Evolutionary conservation across 2,329 filamentous ascomycete species (phyloP).

Genomic region (Cladosporium cucumerinum): DNA sequence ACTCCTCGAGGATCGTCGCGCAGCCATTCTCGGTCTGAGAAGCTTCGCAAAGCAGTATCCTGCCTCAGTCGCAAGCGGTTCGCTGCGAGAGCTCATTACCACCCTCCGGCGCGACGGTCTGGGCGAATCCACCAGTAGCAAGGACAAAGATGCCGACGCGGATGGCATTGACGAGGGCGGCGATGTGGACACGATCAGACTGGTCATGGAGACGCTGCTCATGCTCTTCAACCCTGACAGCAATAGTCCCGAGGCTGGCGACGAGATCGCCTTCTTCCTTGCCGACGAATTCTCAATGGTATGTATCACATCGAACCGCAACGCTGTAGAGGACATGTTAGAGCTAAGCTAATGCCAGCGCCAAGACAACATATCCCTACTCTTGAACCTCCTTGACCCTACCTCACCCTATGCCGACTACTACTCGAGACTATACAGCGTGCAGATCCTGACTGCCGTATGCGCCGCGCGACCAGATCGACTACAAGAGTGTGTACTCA

Average conservation of each 20-base stretch:
- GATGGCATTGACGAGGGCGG: constrained; percentile 42
- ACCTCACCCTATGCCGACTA: constrained; percentile 69
- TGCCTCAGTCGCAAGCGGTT: constrained; percentile 89
- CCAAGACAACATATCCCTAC: constrained; percentile 90
- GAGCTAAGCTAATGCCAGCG: constrained; percentile 60
- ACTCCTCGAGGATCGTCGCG: constrained; percentile 87
- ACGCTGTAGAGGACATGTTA: constrained; percentile 24
- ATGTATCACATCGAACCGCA: constrained; percentile 27
- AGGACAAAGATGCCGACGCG: constrained; percentile 45
- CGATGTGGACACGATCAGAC: constrained; percentile 96
- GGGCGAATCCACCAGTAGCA: constrained; percentile 25
- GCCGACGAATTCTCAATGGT: constrained; percentile 96
- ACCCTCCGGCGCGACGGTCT: constrained; percentile 72
- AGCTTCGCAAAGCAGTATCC: constrained; percentile 97
- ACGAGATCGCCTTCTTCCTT: constrained; percentile 93
- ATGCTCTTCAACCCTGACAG: constrained; percentile 79
- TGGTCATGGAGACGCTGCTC: constrained; percentile 89
- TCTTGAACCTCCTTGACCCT: constrained; percentile 84
- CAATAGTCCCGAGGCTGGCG: constrained; percentile 77
- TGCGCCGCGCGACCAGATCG: constrained; percentile 80
- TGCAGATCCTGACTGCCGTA: constrained; percentile 86
- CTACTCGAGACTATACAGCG: constrained; percentile 74
- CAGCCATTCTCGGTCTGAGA: constrained; percentile 85
- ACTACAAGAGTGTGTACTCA: constrained; percentile 91
- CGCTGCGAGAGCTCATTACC: constrained; percentile 81